Evolutionary conservation across 1,284 basidiomycete genomes (phyloP), one percentile per base, ranked within the genome.

Genomic region (Tetrapyrgos nigripes): DNA sequence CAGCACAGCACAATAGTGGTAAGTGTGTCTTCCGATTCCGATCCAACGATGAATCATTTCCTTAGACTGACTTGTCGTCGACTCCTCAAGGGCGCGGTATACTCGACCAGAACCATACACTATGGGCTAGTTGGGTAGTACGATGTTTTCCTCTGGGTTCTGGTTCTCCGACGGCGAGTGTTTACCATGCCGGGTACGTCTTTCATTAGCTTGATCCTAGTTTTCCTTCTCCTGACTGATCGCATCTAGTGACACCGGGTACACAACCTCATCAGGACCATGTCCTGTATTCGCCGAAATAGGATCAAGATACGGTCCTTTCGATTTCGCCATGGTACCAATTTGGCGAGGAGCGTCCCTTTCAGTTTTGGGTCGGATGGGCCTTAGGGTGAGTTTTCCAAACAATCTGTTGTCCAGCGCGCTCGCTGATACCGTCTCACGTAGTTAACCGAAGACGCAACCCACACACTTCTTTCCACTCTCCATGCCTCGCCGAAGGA

Each of bases 401-500:
- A n/a, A n/a, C n/a, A n/a, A n/a, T n/a, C n/a, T n/a, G n/a, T n/a
- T n/a, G n/a, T n/a, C n/a, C n/a, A n/a, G n/a, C n/a, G n/a, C n/a
- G n/a, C n/a, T n/a, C n/a, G n/a, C n/a, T n/a, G n/a, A n/a, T n/a
- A n/a, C n/a, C n/a, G n/a, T n/a, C n/a, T n/a, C 37, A 40, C 19
- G 37, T 40, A 40, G 37, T 17, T 40, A n/a, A 40, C 37, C 17
- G 37, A 11, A 8, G 37, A 40, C 4, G 37, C 37, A 8, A 40
- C 37, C 57, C 65, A 71, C 37, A 61, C 62, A 4, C 64, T 67
- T 33, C 60, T 68, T 43, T 66, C 62, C 10, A 66, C 67, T 3
- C 57, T 70, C 31, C 71, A 73, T 50, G 69, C 70, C 2, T 70
- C 70, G 6, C 71, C 71, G 11, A 65, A 64, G 48, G 68, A 73